Base-by-base conservation (phyloP, 2,329 filamentous ascomycete species). In the Colletotrichum tropicicola region DNA sequence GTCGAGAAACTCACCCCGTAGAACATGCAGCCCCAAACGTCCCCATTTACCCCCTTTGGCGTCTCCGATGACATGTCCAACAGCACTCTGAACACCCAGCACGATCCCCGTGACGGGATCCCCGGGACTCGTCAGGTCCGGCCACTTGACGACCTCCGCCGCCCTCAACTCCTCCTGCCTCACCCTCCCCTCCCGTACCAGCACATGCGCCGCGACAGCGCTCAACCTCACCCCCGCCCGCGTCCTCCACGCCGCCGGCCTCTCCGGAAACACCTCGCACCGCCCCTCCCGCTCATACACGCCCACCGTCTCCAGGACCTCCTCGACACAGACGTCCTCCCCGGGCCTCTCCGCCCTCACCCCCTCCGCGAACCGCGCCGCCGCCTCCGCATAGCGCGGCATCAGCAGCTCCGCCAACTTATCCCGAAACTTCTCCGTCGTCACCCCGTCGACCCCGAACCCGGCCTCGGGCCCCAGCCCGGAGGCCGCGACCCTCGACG, bases 141-240 rank as follows among this genome's bases (percentile, higher is more conserved):
- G 60, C 65, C 65, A 67, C 39, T 55, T 65, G 32, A 67, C 54
- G 10, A 65, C 43, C 19, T 47, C 30, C 27, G 48, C n/a, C 17
- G 54, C 25, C 49, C 39, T 55, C 43, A 67, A 27, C 2, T 60
- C 60, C 12, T 32, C 59, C 49, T 30, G n/a, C 15, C 19, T 25
- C 7, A 67, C 19, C 39, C 55, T 35, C 2, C 55, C 55, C 13
- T 54, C 35, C 25, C 28, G 13, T 9, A 67, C 41, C 25, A 67
- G 48, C 5, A 67, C 44, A 23, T 60, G 43, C 17, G 65, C 65
- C 25, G 37, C 65, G 8, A 65, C 54, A 23, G 65, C 49, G 35
- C 60, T 65, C 28, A 67, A 12, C 49, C 7, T 41, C 15, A 25
- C 21, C 17, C 59, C 44, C 2, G 9, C 32, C 7, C 8, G n/a